Base-by-base conservation (phyloP, 768 basidiomycete species). In the Exsudoporus frostii region DNA sequence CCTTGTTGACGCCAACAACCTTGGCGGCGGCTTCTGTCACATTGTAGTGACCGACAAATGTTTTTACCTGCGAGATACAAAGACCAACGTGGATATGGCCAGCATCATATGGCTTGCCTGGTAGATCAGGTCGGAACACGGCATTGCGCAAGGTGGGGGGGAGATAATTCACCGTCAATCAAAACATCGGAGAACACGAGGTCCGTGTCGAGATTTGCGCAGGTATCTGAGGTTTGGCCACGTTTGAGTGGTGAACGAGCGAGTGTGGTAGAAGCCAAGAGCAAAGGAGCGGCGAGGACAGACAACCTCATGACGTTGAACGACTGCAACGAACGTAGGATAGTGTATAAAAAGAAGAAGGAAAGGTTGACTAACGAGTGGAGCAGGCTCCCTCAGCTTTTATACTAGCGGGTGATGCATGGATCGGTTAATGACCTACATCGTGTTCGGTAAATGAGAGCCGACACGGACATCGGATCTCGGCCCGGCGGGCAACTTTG, bases 21-120 rank as follows among this genome's bases (percentile, higher is more conserved):
- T 56, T 51, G 36, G 48, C 51, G 10, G 65, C 71, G 20, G 49
- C 50, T 36, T 65, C 51, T 14, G 64, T 57, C 24, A 66, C 60
- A 11, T 47, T 43, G 32, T 63, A 65, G 42, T 59, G 58, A 25
- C 59, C 44, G 38, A 72, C 41, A 44, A 73, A 63, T 6, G 17
- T 34, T 3, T 50, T 43, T 15, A 72, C 57, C 33, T 63, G 58
- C 3, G 73, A 67, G 27, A 65, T 20, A 24, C 73, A 74, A 19
- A 72, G 44, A 39, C 64, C 65, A 14, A 65, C 20, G 24, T 67
- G 53, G 49, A 74, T 54, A 40, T 41, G 65, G 36, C 71, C 69
- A 22, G 63, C 62, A 19, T 55, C 27, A 27, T 61, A 56, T 2
- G 55, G n/a, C 13, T 57, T 60, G 29, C 60, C 67, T 69, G 17